A percentile compares a stretch with the other conserved stretches of the same genome.
phyloP scores from a whole-genome alignment of 2,329 filamentous ascomycete genomes.

The Cordyceps cicadae region DNA sequence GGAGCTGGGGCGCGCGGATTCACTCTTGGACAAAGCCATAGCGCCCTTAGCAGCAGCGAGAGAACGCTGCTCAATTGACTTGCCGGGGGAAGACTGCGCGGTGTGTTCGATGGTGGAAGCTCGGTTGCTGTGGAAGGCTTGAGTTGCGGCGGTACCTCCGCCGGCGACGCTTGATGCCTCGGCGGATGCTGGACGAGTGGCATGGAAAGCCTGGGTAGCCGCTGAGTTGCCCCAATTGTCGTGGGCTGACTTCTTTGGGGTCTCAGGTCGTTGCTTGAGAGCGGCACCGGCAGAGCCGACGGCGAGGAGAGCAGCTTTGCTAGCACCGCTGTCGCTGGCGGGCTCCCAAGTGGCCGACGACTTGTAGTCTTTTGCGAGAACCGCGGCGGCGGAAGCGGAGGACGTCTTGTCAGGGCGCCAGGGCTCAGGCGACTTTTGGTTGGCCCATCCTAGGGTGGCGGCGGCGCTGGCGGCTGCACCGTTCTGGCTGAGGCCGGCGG shows the following conservation, averaged over 20 bases:
- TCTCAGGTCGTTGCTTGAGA: slow-evolving; percentile 19
- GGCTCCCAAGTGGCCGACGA: slow-evolving; percentile 51
- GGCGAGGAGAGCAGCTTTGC: slow-evolving; percentile 67
- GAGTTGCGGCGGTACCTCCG: slow-evolving; percentile 24
- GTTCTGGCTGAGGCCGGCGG: slow-evolving; percentile 49
- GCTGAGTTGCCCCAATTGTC: slow-evolving; percentile 56
- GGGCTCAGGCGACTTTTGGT: slow-evolving; percentile 54
- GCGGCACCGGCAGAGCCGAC: slow-evolving; percentile 29
- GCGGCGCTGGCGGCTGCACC: slow-evolving; percentile 63
- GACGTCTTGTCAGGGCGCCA: slow-evolving; percentile 56
- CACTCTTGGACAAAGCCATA: slow-evolving; percentile 49
- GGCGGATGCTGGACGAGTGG: slow-evolving; percentile 16
- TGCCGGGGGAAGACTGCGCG: slow-evolving; percentile 23
- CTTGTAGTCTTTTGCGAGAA: slow-evolving; percentile 35
- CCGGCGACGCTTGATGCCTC: slow-evolving; percentile 16
- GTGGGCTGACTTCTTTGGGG: slow-evolving; percentile 17
- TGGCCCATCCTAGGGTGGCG: slow-evolving; percentile 64
- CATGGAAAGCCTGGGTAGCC: slow-evolving; percentile 57
- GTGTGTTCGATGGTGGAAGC: slow-evolving; percentile 15
- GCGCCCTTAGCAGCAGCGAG: slow-evolving; percentile 70
- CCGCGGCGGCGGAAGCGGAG: slow-evolving; percentile 40
- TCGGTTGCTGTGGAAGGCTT: slow-evolving; percentile 29
- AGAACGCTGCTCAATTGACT: slow-evolving; percentile 53
- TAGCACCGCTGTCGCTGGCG: slow-evolving; percentile 55
- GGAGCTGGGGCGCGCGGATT: not conserved